Evolutionary conservation across 208 protist genomes (phyloP), one percentile per base, ranked within the genome.

Genomic region (Acanthamoeba lenticulata): DNA sequence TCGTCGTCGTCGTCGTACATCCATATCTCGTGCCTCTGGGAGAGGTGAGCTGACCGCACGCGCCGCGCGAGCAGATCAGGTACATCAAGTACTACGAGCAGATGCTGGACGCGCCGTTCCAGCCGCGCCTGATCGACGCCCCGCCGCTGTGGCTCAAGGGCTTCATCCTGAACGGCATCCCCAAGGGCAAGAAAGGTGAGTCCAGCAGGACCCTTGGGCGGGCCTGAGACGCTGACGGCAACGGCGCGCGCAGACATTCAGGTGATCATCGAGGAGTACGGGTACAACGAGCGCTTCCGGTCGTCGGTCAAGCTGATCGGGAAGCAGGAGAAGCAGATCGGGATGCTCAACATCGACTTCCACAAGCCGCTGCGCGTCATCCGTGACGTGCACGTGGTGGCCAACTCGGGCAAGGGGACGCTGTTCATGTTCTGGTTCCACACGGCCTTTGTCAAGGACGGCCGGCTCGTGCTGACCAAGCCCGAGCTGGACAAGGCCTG

Each of bases 371-470:
- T 47, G 27, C 77, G 77, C 77, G 77, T 86, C 44, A n/a, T 60
- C 44, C 21, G 77, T 19, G 77, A 86, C 47, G 77, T 86, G 15
- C 40, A 86, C 40, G 47, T 86, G 19, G 47, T 57, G 6, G 77
- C 47, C 47, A 47, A 60, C 77, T 86, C 77, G 44, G 77, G 44
- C 21, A 86, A 86, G 47, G 77, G 47, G 11, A 86, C 77, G 47
- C 77, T 86, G 47, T 86, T 86, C 42, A 86, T 86, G 77, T 86
- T 86, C 29, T 86, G 77, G 77, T 86, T 86, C 77, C 40, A 86
- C 47, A 86, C 77, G 77, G 32, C 77, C 42, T 86, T 86, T 19
- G 47, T 86, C 19, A 86, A 86, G 77, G 77, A 86, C 77, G 47
- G 47, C 77, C 1, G 42, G 32, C 40, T 86, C 29, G 47, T 57